Evolutionary conservation across 139 green algal genomes (phyloP).

Genomic region (Chlorella ohadii): DNA sequence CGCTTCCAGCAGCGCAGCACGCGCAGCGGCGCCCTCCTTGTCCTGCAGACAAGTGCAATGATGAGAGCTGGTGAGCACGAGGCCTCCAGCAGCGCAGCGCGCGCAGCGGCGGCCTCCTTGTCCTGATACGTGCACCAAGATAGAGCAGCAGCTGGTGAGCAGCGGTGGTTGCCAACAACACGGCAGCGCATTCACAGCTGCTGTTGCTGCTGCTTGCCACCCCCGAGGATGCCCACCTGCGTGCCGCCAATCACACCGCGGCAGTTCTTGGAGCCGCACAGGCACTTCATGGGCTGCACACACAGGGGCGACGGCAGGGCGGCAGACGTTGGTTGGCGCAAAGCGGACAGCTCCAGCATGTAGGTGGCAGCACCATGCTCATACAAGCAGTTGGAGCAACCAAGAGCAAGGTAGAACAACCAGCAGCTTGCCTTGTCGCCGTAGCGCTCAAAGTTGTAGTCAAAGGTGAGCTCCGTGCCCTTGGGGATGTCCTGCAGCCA

Average conservation of each 20-base stretch:
- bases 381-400: too few species aligned
- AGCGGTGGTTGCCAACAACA: too few species aligned
- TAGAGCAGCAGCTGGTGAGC: too few species aligned
- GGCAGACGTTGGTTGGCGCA: too few species aligned
- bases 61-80: too few species aligned
- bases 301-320: too few species aligned
- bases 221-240: not conserved
- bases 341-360: too few species aligned
- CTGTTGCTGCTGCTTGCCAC: too few species aligned
- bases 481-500: slow-evolving; percentile 63
- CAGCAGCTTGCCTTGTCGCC: slow-evolving; percentile 74
- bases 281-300: slow-evolving; percentile 67
- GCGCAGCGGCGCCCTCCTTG: slow-evolving; percentile 6
- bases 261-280: slow-evolving; percentile 69
- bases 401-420: too few species aligned
- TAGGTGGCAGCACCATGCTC: not conserved
- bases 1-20: not conserved
- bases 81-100: not conserved
- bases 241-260: slow-evolving; percentile 87
- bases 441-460: slow-evolving; percentile 99
- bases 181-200: too few species aligned
- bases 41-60: slow-evolving; percentile 21
- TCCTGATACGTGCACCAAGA: slow-evolving; percentile 20
- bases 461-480: slow-evolving; percentile 95
- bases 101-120: not conserved